Conservation (phyloP, 75 land plant species). For the Adiantum capillusveneris region DNA sequence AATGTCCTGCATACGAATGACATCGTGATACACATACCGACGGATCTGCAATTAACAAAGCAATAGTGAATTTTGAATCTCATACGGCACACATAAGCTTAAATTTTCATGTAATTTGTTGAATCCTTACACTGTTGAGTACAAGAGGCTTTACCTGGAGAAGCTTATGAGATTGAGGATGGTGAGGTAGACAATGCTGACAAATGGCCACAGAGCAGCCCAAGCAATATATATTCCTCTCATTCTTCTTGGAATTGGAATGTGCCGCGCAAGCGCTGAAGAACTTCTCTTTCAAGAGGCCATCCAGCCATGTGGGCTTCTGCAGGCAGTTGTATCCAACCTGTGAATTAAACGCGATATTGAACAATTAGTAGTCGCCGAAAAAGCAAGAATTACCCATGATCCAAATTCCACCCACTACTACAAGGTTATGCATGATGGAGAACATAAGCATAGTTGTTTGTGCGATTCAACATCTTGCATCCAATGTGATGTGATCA, state of each 20-base stretch:
- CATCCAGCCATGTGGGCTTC: slow-evolving; percentile 46
- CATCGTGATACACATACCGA: slow-evolving; percentile 92
- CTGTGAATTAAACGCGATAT: slow-evolving; percentile 1
- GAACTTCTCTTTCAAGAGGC: slow-evolving; percentile 40
- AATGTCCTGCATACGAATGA: slow-evolving; percentile 81
- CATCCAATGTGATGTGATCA: too few species aligned
- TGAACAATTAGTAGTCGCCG: too few species aligned
- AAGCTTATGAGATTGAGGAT: slow-evolving; percentile 18
- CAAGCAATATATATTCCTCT: slow-evolving; percentile 52
- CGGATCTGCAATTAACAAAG: too few species aligned
- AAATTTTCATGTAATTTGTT: too few species aligned
- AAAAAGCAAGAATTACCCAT: too few species aligned
- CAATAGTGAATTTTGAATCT: too few species aligned
- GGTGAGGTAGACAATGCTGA: slow-evolving; percentile 38
- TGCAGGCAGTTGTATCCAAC: slow-evolving; percentile 26
- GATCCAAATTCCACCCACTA: too few species aligned
- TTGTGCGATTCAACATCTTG: too few species aligned
- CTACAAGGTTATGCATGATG: too few species aligned
- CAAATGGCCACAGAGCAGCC: slow-evolving; percentile 46
- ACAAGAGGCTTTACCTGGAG: slow-evolving; percentile 37
- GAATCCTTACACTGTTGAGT: too few species aligned
- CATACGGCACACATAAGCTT: too few species aligned
- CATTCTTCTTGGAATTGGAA: slow-evolving; percentile 28
- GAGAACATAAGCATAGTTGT: too few species aligned
- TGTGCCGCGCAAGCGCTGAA: slow-evolving; percentile 38